Evolutionary conservation across 495 filamentous ascomycete genomes (phyloP).

Genomic region (Geoglossum glabrum): DNA sequence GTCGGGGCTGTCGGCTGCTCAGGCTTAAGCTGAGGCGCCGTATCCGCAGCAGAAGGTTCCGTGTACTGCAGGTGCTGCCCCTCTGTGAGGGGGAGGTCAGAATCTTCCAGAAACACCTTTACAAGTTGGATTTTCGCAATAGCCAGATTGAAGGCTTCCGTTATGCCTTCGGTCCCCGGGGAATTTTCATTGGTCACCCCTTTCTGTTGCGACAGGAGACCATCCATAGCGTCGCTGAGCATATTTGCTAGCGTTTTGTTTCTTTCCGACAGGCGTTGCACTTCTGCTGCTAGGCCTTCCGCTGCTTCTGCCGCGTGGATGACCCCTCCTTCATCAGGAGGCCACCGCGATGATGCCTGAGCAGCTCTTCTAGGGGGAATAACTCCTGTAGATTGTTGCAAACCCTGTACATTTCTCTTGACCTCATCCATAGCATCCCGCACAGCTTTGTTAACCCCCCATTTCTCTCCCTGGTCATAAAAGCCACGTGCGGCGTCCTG

Average conservation of each 20-base stretch:
- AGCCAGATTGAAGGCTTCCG: conserved; percentile 37
- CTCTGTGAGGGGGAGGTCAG: conserved; percentile 31
- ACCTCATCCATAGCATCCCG: conserved; percentile 79
- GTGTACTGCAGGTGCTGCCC: conserved; percentile 17
- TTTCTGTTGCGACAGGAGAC: conserved; percentile 35
- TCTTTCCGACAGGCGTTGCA: conserved; percentile 39
- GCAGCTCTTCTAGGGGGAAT: conserved; percentile 1
- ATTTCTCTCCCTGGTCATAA: conserved; percentile 61
- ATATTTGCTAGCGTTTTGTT: conserved; percentile 54
- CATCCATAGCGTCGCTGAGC: conserved; percentile 48
- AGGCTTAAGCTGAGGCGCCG: neutral
- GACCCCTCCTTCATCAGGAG: neutral
- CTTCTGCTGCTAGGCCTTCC: conserved; percentile 3
- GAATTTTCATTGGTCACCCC: conserved; percentile 8
- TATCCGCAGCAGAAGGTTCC: conserved; percentile 5
- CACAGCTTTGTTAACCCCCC: conserved; percentile 78
- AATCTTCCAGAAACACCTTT: conserved; percentile 54
- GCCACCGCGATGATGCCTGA: conserved; percentile 15
- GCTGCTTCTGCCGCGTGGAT: neutral
- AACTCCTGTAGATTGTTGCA: conserved; percentile 14
- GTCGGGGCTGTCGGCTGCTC: conserved; percentile 1
- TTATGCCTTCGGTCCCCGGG: neutral
- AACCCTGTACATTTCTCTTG: conserved; percentile 46
- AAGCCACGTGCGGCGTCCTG: conserved; percentile 74
- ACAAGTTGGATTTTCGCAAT: conserved; percentile 60